A percentile compares a stretch with the other conserved stretches of the same genome.
Evolutionary conservation across 2,329 filamentous ascomycete species (phyloP).

Genomic region (Tolypocladium inflatum): DNA sequence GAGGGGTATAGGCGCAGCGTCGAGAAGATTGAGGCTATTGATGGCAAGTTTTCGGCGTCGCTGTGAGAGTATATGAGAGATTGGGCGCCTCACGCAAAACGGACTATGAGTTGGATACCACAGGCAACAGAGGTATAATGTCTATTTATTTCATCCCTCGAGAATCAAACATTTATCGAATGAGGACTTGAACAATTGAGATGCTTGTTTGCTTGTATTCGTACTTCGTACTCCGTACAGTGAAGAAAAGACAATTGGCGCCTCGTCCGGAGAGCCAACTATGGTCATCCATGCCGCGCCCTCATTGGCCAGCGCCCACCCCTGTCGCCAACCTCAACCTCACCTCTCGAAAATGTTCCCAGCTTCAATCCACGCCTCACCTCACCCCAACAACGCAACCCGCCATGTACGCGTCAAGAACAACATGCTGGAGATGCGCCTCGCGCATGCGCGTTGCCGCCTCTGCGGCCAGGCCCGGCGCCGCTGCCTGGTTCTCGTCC

Average conservation of each 20-base stretch:
- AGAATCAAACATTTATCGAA: neutral
- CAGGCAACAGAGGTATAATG: neutral
- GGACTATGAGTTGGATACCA: neutral
- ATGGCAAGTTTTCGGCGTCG: constrained; percentile 24
- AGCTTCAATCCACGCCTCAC: neutral
- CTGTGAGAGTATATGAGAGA: neutral
- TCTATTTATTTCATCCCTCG: neutral
- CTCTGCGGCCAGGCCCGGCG: constrained; percentile 9
- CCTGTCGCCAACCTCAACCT: neutral
- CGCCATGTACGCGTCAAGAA: constrained; percentile 24
- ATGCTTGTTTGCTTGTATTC: too few relatives aligned
- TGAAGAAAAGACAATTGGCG: too few relatives aligned
- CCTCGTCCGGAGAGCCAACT: neutral
- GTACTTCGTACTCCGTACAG: too few relatives aligned
- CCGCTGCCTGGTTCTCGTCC: constrained; percentile 14
- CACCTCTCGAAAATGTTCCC: neutral
- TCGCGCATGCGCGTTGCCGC: constrained; percentile 13
- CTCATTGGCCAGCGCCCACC: neutral
- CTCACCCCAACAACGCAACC: constrained; percentile 1
- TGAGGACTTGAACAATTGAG: too few relatives aligned
- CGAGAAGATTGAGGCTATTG: constrained; percentile 39
- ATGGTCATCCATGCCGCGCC: neutral
- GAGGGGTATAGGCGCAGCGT: constrained; percentile 38
- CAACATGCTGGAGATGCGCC: constrained; percentile 24
- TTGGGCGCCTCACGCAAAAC: too few relatives aligned